A percentile compares a stretch with the other conserved stretches of the same genome.
These are phyloP conservation scores for Phytophthora kernoviae DNA, from an alignment of 352 stramenopile genomes.

Conservation along the genomic window DNA sequence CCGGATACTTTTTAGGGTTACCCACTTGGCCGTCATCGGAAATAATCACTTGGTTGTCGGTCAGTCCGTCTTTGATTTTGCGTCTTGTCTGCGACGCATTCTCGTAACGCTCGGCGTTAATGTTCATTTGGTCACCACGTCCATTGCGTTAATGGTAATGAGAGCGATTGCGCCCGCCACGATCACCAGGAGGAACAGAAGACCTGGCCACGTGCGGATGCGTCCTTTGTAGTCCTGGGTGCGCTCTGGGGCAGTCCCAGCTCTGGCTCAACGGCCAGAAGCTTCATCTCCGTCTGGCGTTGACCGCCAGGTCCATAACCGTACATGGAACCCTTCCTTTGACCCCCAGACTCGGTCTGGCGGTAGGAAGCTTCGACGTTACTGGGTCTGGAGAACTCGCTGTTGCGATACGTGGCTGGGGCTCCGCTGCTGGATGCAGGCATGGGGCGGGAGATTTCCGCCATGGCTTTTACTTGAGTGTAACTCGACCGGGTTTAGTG, in stretches of 20 bases:
- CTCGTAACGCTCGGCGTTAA: slow-evolving; percentile 34
- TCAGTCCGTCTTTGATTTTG: slow-evolving; percentile 52
- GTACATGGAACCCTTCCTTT: slow-evolving; percentile 29
- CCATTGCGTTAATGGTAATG: slow-evolving; percentile 54
- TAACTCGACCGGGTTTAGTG: not conserved
- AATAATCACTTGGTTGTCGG: slow-evolving; percentile 35
- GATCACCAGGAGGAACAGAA: slow-evolving; percentile 56
- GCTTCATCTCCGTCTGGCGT: slow-evolving; percentile 69
- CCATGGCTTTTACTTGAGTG: slow-evolving; percentile 8
- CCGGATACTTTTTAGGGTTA: slow-evolving; percentile 61
- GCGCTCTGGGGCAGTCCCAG: slow-evolving; percentile 43
- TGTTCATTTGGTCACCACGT: slow-evolving; percentile 33
- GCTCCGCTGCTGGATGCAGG: slow-evolving; percentile 14
- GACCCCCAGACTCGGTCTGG: slow-evolving; percentile 39
- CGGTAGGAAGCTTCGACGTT: slow-evolving; percentile 25
- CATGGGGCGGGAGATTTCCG: slow-evolving; percentile 41
- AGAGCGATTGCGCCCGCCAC: slow-evolving; percentile 41
- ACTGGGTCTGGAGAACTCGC: slow-evolving; percentile 32
- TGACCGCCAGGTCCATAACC: slow-evolving; percentile 13
- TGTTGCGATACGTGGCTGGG: slow-evolving; percentile 53
- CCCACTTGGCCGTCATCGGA: slow-evolving; percentile 58
- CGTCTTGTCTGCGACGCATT: slow-evolving; percentile 27
- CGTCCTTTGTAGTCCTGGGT: slow-evolving; percentile 74
- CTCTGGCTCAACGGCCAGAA: slow-evolving; percentile 54
- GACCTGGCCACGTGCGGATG: slow-evolving; percentile 63